These are phyloP conservation scores for Tetraselmis striata DNA, from an alignment of 139 green algal species.

Conservation along the genomic window DNA sequence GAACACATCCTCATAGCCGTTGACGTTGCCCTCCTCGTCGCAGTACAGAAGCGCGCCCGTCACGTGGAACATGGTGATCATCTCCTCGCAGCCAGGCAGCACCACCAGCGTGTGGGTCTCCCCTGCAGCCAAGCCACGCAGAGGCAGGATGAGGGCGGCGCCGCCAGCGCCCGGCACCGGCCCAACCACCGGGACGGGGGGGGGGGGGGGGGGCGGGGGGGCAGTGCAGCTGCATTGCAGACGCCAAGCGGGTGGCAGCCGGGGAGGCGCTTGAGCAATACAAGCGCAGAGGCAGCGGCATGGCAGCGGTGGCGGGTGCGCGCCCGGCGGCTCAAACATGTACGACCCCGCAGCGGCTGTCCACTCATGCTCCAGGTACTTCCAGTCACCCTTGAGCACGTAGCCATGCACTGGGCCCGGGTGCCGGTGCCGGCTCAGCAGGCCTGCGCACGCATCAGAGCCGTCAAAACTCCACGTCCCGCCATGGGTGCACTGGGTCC, in stretches of 20 bases:
- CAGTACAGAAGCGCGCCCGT: constrained; percentile 14
- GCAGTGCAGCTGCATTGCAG: no score
- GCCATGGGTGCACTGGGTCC: no score
- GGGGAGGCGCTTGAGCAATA: no score
- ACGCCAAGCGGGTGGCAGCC: no score
- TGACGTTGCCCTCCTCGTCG: constrained; percentile 9
- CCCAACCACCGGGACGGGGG: no score
- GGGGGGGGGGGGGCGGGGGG: no score
- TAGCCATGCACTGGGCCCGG: constrained; percentile 11
- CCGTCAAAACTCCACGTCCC: no score
- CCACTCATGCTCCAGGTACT: constrained; percentile 21
- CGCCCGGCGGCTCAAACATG: constrained; percentile 17
- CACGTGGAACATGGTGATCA: constrained; percentile 22
- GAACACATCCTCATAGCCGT: constrained; percentile 17
- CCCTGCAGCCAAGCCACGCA: not conserved
- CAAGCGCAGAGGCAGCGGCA: no score
- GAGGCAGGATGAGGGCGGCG: no score
- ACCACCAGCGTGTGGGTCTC: constrained; percentile 23
- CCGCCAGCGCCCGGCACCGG: no score
- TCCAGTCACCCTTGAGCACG: constrained; percentile 11
- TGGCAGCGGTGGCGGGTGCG: no score
- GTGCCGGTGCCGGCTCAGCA: constrained; percentile 10
- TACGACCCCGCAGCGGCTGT: constrained; percentile 7
- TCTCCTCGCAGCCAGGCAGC: constrained; percentile 10
- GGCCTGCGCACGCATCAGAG: no score